Evolutionary conservation across 2,329 filamentous ascomycete genomes (phyloP), one percentile per base, ranked within the genome.

Genomic region (Ophiostoma himal-ulmi): DNA sequence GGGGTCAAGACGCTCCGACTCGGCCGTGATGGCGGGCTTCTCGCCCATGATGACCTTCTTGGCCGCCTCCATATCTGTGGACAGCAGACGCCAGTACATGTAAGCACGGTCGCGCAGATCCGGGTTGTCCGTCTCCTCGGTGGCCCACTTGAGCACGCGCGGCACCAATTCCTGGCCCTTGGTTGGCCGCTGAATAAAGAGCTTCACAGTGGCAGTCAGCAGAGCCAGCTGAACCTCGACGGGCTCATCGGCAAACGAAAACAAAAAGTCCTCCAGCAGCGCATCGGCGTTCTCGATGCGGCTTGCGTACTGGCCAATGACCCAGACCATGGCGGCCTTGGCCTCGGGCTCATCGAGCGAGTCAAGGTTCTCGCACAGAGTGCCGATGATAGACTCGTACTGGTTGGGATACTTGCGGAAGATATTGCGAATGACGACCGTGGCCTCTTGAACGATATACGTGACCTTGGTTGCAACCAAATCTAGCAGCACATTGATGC

Each of bases 381-480:
- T 96, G 68, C 92, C 90, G 77, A 99, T 99, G 79, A 99, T 98
- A 72, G 91, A 94, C 80, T 99, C 95, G 80, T 99, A 99, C 78
- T 97, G 93, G 78, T 99, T 97, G 10, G 95, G 95, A 77, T 99
- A 99, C 81, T 98, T 98, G 75, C 95, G 90, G 86, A 99, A 99
- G 77, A 99, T 99, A 79, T 99, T 99, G 75, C 93, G 91, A 77
- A 99, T 99, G 36, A 99, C 95, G 5, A 99, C 95, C 0, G 95
- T 99, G 20, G 95, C 95, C 83, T 99, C 95, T 80, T 99, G 95
- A 0, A 99, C 95, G 75, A 99, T 99, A 78, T 99, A 99, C 0
- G 94, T 96, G 70, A 99, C 90, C 81, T 98, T 98, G n/a, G 95
- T 98, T 37, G 94, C 91, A 66, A 99, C 95, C 57, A 99, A 86